Base-by-base conservation (phyloP, 2,329 filamentous ascomycete genomes). In the Pseudopithomyces maydicus region DNA sequence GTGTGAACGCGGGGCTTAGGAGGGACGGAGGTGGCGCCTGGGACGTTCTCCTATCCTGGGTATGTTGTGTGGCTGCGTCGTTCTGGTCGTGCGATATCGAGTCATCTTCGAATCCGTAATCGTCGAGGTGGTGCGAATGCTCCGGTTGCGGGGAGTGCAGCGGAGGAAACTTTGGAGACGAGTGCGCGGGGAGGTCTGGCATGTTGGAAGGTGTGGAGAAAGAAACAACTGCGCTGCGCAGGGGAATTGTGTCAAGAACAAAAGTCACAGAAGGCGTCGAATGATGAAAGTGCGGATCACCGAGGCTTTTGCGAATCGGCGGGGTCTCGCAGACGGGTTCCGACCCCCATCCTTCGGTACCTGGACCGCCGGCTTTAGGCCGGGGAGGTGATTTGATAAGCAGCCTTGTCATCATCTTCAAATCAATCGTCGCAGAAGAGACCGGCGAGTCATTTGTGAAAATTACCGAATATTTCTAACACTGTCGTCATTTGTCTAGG, bases 121-220 rank as follows among this genome's bases (percentile, higher is more conserved):
- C 72, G 38, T 78, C 76, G 38, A 77, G 65, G 12, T 60, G 60
- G 54, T 64, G 67, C 66, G 78, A 70, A 61, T 78, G 45, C 72
- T 63, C 79, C 68, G 82, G 57, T 77, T 83, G 73, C 76, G 84
- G 84, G 44, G 84, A 83, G 61, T 84, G 76, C 50, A 85, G 74
- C 26, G 83, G 82, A 54, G 80, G 71, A 53, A 84, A 75, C 59
- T 77, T 75, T 22, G 82, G 81, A 41, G 82, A 83, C 54, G 80
- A 77, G 67, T 84, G 82, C 38, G 82, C 80, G n/a, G 84, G 83
- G 57, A 85, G 77, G 55, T 84, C 79, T 44, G 81, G 76, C 83
- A 85, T 85, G 62, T 65, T 70, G 54, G n/a, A 8, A 32, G 35
- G 49, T 17, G 39, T 43, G 42, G 26, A 5, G 39, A 22, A 12